phyloP scores from a whole-genome alignment of 768 basidiomycete species.

The Mycena alexandri region DNA sequence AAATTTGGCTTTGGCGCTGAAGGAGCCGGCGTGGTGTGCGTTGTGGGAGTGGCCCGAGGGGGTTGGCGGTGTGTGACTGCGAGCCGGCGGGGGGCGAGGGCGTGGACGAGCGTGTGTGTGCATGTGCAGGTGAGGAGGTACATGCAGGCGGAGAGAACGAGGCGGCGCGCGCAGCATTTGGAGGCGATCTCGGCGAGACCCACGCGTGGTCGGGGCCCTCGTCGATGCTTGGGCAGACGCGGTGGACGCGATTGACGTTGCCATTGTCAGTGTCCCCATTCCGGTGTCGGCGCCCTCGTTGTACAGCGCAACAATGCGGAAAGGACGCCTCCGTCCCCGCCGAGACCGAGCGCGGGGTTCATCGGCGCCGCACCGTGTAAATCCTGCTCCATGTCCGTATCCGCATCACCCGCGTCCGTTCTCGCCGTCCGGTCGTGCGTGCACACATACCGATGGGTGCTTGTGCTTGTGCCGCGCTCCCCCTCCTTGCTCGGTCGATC shows the following conservation, averaged over 20 bases:
- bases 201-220: slow-evolving; percentile 30
- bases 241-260: slow-evolving; percentile 16
- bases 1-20: slow-evolving; percentile 1
- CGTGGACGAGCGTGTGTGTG: neutral
- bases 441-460: slow-evolving; percentile 18
- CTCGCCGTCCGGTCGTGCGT: slow-evolving; percentile 29
- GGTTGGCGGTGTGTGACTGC: neutral
- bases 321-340: slow-evolving; percentile 64
- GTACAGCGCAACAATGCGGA: slow-evolving; percentile 76
- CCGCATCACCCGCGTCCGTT: neutral
- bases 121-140: neutral
- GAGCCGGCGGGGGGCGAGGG: slow-evolving; percentile 2
- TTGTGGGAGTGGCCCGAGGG: slow-evolving; percentile 12
- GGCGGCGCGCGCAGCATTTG: neutral
- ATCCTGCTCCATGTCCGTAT: slow-evolving; percentile 39
- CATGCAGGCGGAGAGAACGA: slow-evolving; percentile 6
- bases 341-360: slow-evolving; percentile 38
- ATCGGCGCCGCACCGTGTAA: slow-evolving; percentile 28
- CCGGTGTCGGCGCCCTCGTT: slow-evolving; percentile 44
- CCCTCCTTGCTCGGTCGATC: slow-evolving; percentile 29
- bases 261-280: too few relatives aligned
- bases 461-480: neutral
- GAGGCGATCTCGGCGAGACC: slow-evolving; percentile 13
- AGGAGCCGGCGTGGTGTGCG: slow-evolving; percentile 17
- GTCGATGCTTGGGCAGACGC: slow-evolving; percentile 38